Evolutionary conservation across 225 moss, liverwort and hornwort genomes (phyloP).

Genomic region (Lunularia cruciata): DNA sequence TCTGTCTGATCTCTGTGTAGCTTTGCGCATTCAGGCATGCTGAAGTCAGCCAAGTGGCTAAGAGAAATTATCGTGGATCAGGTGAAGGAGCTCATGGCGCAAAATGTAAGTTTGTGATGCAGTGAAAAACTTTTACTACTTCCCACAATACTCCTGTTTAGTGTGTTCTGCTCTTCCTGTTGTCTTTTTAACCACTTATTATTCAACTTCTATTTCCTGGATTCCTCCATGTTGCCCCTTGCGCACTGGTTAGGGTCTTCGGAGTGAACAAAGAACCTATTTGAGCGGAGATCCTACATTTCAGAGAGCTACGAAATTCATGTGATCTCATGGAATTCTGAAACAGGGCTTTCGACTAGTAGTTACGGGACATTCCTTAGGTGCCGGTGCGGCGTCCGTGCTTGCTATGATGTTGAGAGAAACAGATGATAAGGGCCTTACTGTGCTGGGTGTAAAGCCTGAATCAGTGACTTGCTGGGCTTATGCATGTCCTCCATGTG

Average conservation of each 20-base stretch:
- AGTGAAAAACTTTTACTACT: constrained; percentile 13
- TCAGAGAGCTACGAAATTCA: too few relatives aligned
- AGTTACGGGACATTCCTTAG: constrained; percentile 86
- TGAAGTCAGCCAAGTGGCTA: constrained; percentile 76
- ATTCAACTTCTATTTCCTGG: too few relatives aligned
- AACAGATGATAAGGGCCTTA: constrained; percentile 45
- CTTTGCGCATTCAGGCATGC: constrained; percentile 86
- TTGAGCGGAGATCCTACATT: background rate
- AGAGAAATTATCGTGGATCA: constrained; percentile 49
- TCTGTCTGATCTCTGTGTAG: constrained; percentile 37
- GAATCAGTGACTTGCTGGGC: constrained; percentile 78
- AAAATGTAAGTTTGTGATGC: constrained; percentile 25
- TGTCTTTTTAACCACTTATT: too few relatives aligned
- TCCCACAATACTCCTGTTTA: background rate
- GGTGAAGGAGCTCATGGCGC: constrained; percentile 54
- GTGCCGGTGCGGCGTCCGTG: constrained; percentile 74
- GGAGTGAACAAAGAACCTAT: background rate
- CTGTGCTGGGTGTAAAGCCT: constrained; percentile 53
- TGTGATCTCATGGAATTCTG: background rate
- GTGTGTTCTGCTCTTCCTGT: background rate
- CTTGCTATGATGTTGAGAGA: constrained; percentile 61
- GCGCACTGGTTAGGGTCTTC: background rate
- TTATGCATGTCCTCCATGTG: constrained; percentile 83
- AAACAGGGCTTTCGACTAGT: constrained; percentile 78
- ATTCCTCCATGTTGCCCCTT: background rate